A percentile compares a stretch with the other conserved stretches of the same genome.
These are phyloP conservation scores for Erysiphe pulchra DNA, from an alignment of 2,329 filamentous ascomycete genomes.

Conservation along the genomic window DNA sequence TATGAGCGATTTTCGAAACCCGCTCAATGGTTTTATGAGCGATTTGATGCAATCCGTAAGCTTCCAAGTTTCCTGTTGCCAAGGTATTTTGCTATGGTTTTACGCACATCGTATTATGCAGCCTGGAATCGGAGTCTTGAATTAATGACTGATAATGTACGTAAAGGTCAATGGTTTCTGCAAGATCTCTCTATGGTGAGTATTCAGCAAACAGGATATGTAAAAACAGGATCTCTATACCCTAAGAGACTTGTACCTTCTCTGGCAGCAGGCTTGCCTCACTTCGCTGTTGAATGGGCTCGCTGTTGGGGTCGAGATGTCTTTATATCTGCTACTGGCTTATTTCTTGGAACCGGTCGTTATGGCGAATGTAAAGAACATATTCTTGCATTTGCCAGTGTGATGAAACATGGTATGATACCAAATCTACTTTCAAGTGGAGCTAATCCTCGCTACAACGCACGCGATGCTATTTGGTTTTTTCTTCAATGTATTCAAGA, in stretches of 20 bases:
- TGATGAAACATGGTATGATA: constrained; percentile 95
- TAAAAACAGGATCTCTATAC: constrained; percentile 77
- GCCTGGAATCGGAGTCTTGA: constrained; percentile 55
- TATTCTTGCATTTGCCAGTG: constrained; percentile 80
- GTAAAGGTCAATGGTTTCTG: constrained; percentile 65
- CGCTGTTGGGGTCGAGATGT: constrained; percentile 94
- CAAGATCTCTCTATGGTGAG: constrained; percentile 78
- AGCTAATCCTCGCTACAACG: constrained; percentile 74
- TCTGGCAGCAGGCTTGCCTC: constrained; percentile 74
- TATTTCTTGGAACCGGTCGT: constrained; percentile 76
- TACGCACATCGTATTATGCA: constrained; percentile 70
- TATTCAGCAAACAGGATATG: constrained; percentile 67
- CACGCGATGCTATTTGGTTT: constrained; percentile 92
- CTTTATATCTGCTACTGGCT: constrained; percentile 78
- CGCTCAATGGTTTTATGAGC: constrained; percentile 54
- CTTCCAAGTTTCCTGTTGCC: constrained; percentile 79
- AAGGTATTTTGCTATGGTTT: constrained; percentile 72
- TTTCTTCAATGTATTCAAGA: constrained; percentile 92
- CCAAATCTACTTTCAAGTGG: constrained; percentile 79
- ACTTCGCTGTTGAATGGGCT: constrained; percentile 85
- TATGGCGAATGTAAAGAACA: constrained; percentile 80
- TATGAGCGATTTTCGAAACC: constrained; percentile 38
- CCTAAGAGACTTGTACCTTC: constrained; percentile 64
- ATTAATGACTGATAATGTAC: constrained; percentile 54
- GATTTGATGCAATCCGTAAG: constrained; percentile 63